A percentile compares a stretch with the other conserved stretches of the same genome.
Evolutionary conservation across 1,284 basidiomycete genomes (phyloP).

Genomic region (Austroboletus novae-zelandiae): DNA sequence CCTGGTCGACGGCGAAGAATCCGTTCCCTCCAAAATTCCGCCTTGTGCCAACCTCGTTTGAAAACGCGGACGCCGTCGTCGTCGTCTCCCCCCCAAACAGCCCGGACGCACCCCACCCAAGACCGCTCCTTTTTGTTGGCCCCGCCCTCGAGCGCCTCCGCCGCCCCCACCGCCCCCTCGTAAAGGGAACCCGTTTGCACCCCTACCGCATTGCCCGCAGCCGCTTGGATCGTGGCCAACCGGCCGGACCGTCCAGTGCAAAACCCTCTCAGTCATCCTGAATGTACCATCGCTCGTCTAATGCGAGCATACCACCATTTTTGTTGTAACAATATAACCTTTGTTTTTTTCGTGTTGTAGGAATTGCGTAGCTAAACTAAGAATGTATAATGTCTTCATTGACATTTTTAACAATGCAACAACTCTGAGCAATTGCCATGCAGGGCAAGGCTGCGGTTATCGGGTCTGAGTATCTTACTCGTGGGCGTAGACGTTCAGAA

Average conservation of each 20-base stretch:
- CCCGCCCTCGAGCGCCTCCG: slow-evolving; percentile 40
- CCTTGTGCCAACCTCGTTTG: slow-evolving; percentile 48
- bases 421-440: too few relatives aligned
- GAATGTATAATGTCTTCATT: too few relatives aligned
- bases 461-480: too few relatives aligned
- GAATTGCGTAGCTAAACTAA: too few relatives aligned
- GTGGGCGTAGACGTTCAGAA: too few relatives aligned
- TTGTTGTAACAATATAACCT: too few relatives aligned
- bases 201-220: slow-evolving; percentile 46
- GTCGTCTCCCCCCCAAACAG: slow-evolving; percentile 37
- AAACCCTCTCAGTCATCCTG: not conserved
- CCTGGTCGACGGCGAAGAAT: not conserved
- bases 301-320: too few relatives aligned
- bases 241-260: not conserved
- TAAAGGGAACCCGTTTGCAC: slow-evolving; percentile 48
- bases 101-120: slow-evolving; percentile 7
- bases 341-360: too few relatives aligned
- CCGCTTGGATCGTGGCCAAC: not conserved
- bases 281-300: not conserved
- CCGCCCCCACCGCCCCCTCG: slow-evolving; percentile 38
- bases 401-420: too few relatives aligned
- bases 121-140: slow-evolving; percentile 46
- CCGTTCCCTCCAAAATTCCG: slow-evolving; percentile 34
- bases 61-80: slow-evolving; percentile 53
- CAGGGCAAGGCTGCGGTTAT: too few relatives aligned